phyloP scores from a whole-genome alignment of 2,329 filamentous ascomycete genomes.

The Colletotrichum truncatum region DNA sequence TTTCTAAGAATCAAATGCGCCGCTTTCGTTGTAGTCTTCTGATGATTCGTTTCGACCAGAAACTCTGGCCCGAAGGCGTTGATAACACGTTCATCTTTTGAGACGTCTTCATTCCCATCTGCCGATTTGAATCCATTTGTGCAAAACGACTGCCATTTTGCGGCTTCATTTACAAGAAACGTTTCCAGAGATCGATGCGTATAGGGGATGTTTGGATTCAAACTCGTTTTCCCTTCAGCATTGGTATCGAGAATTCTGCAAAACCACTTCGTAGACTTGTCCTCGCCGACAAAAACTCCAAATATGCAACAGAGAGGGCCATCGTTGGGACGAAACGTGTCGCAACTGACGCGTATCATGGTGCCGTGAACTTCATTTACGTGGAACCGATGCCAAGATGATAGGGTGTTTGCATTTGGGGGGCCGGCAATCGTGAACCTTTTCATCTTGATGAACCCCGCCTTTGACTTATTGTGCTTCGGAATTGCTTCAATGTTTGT shows the following conservation, averaged over 20 bases:
- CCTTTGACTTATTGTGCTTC: constrained; percentile 1
- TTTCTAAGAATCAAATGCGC: background rate
- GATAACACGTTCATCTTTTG: background rate
- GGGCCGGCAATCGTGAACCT: background rate
- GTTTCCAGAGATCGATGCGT: background rate
- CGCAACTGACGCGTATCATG: background rate
- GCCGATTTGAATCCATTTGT: accelerated
- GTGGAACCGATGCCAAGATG: background rate
- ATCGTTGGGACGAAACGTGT: background rate
- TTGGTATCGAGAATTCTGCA: accelerated
- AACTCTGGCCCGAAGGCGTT: background rate
- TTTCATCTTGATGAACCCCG: constrained; percentile 8
- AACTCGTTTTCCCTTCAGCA: accelerated
- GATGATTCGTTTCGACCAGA: background rate
- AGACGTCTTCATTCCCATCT: no score
- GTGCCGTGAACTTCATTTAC: constrained; percentile 2
- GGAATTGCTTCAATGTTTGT: constrained; percentile 4
- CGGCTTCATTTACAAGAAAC: background rate
- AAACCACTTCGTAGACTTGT: background rate
- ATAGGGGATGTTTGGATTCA: background rate
- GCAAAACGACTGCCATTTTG: background rate
- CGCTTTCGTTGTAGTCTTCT: background rate
- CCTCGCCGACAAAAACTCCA: background rate
- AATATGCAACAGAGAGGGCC: background rate
- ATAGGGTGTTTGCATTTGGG: background rate